Evolutionary conservation across 495 filamentous ascomycete species (phyloP).

Genomic region (Penicillium nucicola): DNA sequence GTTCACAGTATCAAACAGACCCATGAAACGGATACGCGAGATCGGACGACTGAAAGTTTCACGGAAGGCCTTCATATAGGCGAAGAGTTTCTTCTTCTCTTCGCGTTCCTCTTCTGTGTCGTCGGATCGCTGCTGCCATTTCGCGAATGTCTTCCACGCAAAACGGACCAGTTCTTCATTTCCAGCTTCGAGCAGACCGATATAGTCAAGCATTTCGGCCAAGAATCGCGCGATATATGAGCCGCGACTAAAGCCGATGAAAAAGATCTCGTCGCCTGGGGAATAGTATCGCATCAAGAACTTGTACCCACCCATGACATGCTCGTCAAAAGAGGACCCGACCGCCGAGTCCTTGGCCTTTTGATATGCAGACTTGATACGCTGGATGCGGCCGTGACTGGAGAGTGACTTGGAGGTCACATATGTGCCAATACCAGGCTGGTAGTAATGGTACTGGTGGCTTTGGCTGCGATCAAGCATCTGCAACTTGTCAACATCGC

Average conservation of each 20-base stretch:
- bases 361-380: slow-evolving; percentile 69
- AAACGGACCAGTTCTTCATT: slow-evolving; percentile 86
- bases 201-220: slow-evolving; percentile 82
- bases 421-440: slow-evolving; percentile 83
- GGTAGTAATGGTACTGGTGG: slow-evolving; percentile 41
- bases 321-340: slow-evolving; percentile 78
- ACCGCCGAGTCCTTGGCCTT: slow-evolving; percentile 85
- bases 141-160: slow-evolving; percentile 84
- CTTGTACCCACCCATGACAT: slow-evolving; percentile 82
- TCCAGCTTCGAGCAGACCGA: slow-evolving; percentile 75
- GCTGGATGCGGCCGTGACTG: slow-evolving; percentile 59
- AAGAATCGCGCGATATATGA: slow-evolving; percentile 86
- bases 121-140: slow-evolving; percentile 71
- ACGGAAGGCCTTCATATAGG: slow-evolving; percentile 78
- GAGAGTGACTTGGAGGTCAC: slow-evolving; percentile 63
- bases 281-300: slow-evolving; percentile 86
- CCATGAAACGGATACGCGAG: slow-evolving; percentile 57
- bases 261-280: slow-evolving; percentile 73
- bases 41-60: slow-evolving; percentile 82
- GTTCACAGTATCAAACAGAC: slow-evolving; percentile 61
- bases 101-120: slow-evolving; percentile 52
- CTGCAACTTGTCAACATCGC: slow-evolving; percentile 13
- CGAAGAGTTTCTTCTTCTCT: slow-evolving; percentile 64
- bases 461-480: slow-evolving; percentile 56
- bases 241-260: slow-evolving; percentile 84